Base-by-base conservation (phyloP, 2,329 filamentous ascomycete genomes). In the Polytolypa hystricis region DNA sequence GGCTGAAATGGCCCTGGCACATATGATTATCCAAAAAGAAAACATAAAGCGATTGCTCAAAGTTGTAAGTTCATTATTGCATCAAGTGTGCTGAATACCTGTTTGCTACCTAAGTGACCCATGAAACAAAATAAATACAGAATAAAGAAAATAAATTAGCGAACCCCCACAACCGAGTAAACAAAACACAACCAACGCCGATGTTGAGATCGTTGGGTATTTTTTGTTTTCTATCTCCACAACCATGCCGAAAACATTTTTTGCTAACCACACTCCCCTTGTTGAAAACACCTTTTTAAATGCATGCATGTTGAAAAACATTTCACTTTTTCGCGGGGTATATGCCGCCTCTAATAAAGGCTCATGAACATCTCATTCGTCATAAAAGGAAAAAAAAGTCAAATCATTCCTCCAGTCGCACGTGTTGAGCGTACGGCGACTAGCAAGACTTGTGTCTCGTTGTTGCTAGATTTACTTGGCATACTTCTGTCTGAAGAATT, bases 401-500 rank as follows among this genome's bases (percentile, higher is more conserved):
- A n/a, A n/a, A n/a, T n/a, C n/a, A n/a, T n/a, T n/a, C n/a, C n/a
- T 7, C 19, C 16, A 30, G 35, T 31, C 27, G 19, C 35, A 37
- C 35, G 35, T 37, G 35, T 37, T 37, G 35, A 37, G 35, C 35
- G 28, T 31, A 31, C 29, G 25, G 35, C 28, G 35, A 37, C 35
- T 25, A 25, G 21, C 21, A 25, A 25, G 21, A 7, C 21, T n/a
- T n/a, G 21, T 27, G n/a, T 17, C 20, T 30, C 21, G 19, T 26
- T 8, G 30, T 20, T 30, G 29, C n/a, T 35, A 34, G 14, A 28
- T 41, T 45, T 54, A 66, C 67, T 81, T 77, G 62, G 77, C 61
- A 69, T 93, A 81, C 76, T 94, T 86, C 66, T 80, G 67, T 63
- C 91, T 89, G 86, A 79, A 96, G 74, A 71, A 81, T 78, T 95